Conservation (phyloP, 1,284 basidiomycete species). For the Porogramme epimiltina region DNA sequence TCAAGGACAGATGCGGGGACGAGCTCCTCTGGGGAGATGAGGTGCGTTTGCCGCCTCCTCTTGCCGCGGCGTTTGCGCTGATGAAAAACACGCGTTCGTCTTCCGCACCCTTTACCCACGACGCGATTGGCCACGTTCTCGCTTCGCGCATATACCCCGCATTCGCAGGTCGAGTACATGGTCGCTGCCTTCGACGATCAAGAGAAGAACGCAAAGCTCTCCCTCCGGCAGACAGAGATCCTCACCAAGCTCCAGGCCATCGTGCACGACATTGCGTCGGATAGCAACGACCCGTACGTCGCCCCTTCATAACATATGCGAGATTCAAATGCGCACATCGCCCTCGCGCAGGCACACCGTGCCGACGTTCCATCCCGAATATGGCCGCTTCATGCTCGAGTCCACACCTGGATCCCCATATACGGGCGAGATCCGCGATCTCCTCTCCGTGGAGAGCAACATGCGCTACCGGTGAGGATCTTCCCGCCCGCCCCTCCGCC, state of each 20-base stretch:
- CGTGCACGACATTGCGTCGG: constrained; percentile 67
- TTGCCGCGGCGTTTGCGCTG: not conserved
- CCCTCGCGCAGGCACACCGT: constrained; percentile 58
- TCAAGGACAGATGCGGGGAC: constrained; percentile 93
- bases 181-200: constrained; percentile 86
- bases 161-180: constrained; percentile 90
- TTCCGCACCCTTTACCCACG: not conserved
- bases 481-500: not conserved
- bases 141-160: constrained; percentile 4
- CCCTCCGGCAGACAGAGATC: constrained; percentile 93
- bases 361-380: constrained; percentile 98
- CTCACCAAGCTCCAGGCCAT: constrained; percentile 78
- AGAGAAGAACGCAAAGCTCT: constrained; percentile 82
- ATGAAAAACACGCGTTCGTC: constrained; percentile 16
- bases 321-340: constrained; percentile 9
- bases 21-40: constrained; percentile 99
- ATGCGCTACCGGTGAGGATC: constrained; percentile 57
- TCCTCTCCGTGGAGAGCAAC: constrained; percentile 89
- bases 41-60: constrained; percentile 45
- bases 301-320: too few species aligned
- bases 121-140: not conserved
- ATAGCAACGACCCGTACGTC: constrained; percentile 60
- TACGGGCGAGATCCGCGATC: constrained; percentile 82
- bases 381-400: constrained; percentile 98
- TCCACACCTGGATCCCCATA: constrained; percentile 96